Evolutionary conservation across 1,139 yeast species (phyloP).

Genomic region (Diutina sp.): DNA sequence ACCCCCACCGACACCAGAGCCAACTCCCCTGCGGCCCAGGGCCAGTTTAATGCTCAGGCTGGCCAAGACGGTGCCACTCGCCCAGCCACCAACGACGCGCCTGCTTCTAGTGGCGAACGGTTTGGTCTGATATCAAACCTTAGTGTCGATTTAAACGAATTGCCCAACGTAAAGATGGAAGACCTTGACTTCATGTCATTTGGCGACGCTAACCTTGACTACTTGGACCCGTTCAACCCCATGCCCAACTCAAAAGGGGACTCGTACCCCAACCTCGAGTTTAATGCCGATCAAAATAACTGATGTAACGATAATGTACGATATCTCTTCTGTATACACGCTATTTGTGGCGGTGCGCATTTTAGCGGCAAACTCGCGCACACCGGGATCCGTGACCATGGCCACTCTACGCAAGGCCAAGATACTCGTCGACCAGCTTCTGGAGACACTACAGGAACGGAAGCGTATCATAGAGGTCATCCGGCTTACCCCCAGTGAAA

Average conservation of each 20-base stretch:
- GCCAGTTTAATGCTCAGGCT: neutral
- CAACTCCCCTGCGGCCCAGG: neutral
- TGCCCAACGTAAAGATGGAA: neutral
- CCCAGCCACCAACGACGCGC: neutral
- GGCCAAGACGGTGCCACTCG: no score
- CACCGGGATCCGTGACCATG: neutral
- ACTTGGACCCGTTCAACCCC: constrained; percentile 2
- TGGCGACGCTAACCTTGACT: constrained; percentile 1
- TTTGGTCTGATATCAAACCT: neutral
- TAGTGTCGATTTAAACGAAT: neutral
- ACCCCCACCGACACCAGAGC: neutral
- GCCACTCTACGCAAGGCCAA: neutral
- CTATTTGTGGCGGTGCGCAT: neutral
- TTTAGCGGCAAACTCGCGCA: neutral
- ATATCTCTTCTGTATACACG: neutral
- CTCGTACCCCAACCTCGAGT: neutral
- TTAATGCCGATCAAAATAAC: neutral
- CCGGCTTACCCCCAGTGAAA: neutral
- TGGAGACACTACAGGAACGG: constrained; percentile 17
- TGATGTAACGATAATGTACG: neutral
- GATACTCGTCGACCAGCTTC: constrained; percentile 13
- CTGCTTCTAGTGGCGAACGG: neutral
- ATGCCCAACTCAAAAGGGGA: neutral
- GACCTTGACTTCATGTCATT: neutral
- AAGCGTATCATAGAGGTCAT: constrained; percentile 3